phyloP scores from a whole-genome alignment of 768 basidiomycete genomes.

The Termitomyces sp. region DNA sequence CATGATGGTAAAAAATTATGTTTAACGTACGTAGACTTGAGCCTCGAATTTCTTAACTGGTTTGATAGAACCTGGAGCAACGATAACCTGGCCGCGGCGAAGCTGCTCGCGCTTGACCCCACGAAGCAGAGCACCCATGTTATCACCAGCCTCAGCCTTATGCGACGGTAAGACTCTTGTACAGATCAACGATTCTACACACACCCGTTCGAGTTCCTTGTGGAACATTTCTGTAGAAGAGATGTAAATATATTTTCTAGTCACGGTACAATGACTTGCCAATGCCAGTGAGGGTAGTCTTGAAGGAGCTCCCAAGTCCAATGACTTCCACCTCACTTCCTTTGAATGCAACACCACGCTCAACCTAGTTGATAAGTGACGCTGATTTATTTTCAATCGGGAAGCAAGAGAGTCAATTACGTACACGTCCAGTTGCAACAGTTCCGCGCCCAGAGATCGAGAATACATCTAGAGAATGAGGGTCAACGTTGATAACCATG shows the following conservation, averaged over 20 bases:
- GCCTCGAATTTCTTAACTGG: slow-evolving; percentile 94
- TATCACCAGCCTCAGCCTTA: slow-evolving; percentile 96
- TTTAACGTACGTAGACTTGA: slow-evolving; percentile 70
- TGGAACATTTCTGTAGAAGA: slow-evolving; percentile 91
- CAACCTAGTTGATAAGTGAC: slow-evolving; percentile 48
- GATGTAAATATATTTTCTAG: neutral
- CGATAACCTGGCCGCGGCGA: slow-evolving; percentile 88
- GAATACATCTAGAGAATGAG: slow-evolving; percentile 63
- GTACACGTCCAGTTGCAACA: slow-evolving; percentile 89
- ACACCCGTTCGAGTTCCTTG: slow-evolving; percentile 93
- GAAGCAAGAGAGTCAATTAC: slow-evolving; percentile 15
- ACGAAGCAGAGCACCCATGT: slow-evolving; percentile 97
- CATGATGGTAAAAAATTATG: neutral
- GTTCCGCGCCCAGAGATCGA: slow-evolving; percentile 99
- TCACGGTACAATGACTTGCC: slow-evolving; percentile 39
- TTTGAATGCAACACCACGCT: slow-evolving; percentile 89
- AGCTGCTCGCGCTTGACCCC: slow-evolving; percentile 97
- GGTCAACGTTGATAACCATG: neutral
- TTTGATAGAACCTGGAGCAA: slow-evolving; percentile 87
- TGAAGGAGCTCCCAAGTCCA: slow-evolving; percentile 76
- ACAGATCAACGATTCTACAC: slow-evolving; percentile 13
- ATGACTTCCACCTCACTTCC: slow-evolving; percentile 92
- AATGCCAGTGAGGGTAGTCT: slow-evolving; percentile 94
- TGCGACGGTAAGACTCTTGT: neutral
- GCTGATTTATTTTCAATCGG: neutral